Percentiles rank a stretch among this genome's conserved stretches.
Conservation (phyloP, 495 filamentous ascomycete species). For the Lophiotrema nucula region DNA sequence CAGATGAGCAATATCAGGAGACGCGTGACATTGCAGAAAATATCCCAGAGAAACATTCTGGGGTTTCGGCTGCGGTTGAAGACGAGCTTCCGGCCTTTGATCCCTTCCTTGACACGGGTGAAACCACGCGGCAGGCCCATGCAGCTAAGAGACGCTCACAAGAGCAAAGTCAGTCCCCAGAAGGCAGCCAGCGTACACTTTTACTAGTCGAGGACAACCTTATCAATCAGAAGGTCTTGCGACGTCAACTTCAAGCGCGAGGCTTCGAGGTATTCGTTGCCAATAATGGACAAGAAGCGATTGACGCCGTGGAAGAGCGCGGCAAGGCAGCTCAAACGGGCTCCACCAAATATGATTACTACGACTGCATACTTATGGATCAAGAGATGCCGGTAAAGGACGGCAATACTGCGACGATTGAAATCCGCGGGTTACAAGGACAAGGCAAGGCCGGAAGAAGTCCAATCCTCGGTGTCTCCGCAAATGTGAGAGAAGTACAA, state of each 20-base stretch:
- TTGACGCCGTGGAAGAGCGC: conserved; percentile 24
- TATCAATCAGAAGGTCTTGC: conserved; percentile 34
- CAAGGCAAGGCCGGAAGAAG: conserved; percentile 18
- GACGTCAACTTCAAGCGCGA: conserved; percentile 25
- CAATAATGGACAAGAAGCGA: conserved; percentile 32
- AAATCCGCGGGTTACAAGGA: conserved; percentile 24
- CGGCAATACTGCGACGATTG: conserved; percentile 28
- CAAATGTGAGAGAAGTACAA: conserved; percentile 33
- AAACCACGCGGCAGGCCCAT: conserved; percentile 5
- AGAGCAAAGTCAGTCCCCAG: background rate
- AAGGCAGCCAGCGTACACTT: conserved; percentile 4
- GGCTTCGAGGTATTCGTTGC: conserved; percentile 31
- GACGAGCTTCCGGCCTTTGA: no score
- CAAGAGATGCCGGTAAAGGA: conserved; percentile 35
- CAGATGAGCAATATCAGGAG: conserved; percentile 5
- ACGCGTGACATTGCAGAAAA: conserved; percentile 7
- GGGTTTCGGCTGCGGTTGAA: no score
- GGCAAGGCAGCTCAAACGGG: background rate
- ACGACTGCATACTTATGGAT: conserved; percentile 35
- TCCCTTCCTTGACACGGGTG: no score
- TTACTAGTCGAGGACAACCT: conserved; percentile 33
- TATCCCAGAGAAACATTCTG: conserved; percentile 4
- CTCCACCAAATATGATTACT: conserved; percentile 4
- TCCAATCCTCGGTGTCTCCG: conserved; percentile 30
- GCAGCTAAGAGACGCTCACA: background rate